Percentiles rank a stretch among this genome's conserved stretches.
Evolutionary conservation across 768 basidiomycete genomes (phyloP).

Genomic region (Pseudohyphozyma bogoriensis): DNA sequence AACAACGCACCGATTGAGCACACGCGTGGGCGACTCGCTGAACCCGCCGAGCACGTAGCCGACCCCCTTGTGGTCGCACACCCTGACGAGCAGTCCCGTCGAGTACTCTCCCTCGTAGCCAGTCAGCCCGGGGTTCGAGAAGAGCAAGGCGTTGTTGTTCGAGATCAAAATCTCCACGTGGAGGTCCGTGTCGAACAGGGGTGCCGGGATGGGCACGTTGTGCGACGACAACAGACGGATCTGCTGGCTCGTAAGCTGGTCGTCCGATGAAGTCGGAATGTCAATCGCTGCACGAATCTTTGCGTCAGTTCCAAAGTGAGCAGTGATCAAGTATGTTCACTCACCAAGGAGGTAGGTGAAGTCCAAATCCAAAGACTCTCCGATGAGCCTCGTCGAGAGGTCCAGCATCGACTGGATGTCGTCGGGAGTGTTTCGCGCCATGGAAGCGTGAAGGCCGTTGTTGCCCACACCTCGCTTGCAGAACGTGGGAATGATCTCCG

Average conservation of each 20-base stretch:
- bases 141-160: constrained; percentile 4
- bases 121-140: not conserved
- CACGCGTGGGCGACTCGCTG: constrained; percentile 9
- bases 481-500: too few relatives aligned
- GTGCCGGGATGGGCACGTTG: constrained; percentile 14
- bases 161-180: constrained; percentile 7
- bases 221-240: constrained; percentile 10
- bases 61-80: not conserved
- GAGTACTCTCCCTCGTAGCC: constrained; percentile 7
- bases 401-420: constrained; percentile 16
- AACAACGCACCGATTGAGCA: constrained; percentile 10
- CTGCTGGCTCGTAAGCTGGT: not conserved
- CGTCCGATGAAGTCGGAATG: not conserved
- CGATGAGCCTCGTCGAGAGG: constrained; percentile 24
- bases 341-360: constrained; percentile 3
- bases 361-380: constrained; percentile 22
- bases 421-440: not conserved
- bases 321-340: not conserved
- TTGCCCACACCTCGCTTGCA: too few relatives aligned
- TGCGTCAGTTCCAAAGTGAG: not conserved
- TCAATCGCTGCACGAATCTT: constrained; percentile 7
- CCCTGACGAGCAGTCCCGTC: constrained; percentile 16
- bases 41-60: constrained; percentile 21
- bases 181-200: constrained; percentile 9
- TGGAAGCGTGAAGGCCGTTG: not conserved